Evolutionary conservation across 108 stramenopile genomes (phyloP).

Genomic region (Phaeodactylum tricornutum): DNA sequence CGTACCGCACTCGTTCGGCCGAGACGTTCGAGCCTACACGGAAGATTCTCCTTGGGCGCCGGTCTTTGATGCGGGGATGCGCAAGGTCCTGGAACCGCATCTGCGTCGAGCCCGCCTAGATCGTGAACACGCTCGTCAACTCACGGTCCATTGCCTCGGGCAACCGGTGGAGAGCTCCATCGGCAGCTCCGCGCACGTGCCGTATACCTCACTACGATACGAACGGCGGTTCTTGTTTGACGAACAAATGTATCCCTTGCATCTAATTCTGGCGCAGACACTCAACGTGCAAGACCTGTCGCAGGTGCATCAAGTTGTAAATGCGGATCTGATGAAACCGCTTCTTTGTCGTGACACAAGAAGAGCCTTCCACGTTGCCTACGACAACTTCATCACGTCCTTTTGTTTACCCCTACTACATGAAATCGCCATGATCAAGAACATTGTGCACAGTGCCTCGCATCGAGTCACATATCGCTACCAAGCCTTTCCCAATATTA

Average conservation of each 20-base stretch:
- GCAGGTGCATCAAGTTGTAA: conserved; percentile 28
- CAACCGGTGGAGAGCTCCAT: too few relatives aligned
- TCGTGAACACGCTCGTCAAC: too few relatives aligned
- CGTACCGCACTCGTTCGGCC: too few relatives aligned
- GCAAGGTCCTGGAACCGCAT: too few relatives aligned
- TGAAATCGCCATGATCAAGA: conserved; percentile 44
- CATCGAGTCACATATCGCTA: conserved; percentile 43
- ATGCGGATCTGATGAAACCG: conserved; percentile 25
- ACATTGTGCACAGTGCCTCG: conserved; percentile 31
- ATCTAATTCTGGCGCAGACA: conserved; percentile 43
- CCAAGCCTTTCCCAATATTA: conserved; percentile 66
- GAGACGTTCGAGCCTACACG: too few relatives aligned
- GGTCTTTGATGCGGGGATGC: too few relatives aligned
- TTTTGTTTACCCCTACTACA: conserved; percentile 67
- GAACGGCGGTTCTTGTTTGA: conserved; percentile 63
- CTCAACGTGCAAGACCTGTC: conserved; percentile 45
- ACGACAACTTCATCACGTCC: conserved; percentile 59
- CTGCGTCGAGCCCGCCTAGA: too few relatives aligned
- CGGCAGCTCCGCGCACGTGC: conserved; percentile 51
- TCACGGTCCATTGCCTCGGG: too few relatives aligned
- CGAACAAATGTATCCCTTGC: conserved; percentile 44
- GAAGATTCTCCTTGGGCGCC: too few relatives aligned
- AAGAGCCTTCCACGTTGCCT: conserved; percentile 43
- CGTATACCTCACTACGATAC: conserved; percentile 42
- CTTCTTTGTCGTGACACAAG: conserved; percentile 26